These are phyloP conservation scores for Yarrowia galli DNA, from an alignment of 1,139 yeast species.

Conservation along the genomic window DNA sequence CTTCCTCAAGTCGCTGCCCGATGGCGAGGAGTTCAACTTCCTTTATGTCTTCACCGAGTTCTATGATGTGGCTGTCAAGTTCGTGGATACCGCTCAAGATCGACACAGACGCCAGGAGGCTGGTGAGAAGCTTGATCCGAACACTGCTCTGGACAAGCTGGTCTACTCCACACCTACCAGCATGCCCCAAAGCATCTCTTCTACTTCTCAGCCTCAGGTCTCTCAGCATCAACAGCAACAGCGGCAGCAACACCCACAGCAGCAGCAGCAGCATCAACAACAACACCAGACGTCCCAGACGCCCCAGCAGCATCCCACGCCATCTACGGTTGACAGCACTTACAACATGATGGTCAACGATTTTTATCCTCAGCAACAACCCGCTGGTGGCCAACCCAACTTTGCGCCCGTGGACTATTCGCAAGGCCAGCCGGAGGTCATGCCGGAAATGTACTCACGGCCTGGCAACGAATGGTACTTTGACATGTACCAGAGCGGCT, in stretches of 20 bases:
- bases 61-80: conserved; percentile 30
- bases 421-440: not conserved
- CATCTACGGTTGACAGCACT: not conserved
- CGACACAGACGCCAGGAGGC: conserved; percentile 19
- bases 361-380: conserved; percentile 16
- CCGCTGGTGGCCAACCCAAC: not conserved
- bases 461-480: conserved; percentile 34
- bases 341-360: conserved; percentile 37
- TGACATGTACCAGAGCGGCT: conserved; percentile 34
- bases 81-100: conserved; percentile 19
- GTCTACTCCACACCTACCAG: conserved; percentile 6
- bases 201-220: not conserved
- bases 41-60: conserved; percentile 22
- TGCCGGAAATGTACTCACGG: conserved; percentile 7
- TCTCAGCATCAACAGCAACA: not conserved
- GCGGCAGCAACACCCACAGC: not conserved
- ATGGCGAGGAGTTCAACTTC: conserved; percentile 32
- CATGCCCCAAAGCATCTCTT: not conserved
- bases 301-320: not conserved
- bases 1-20: conserved; percentile 36
- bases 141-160: not conserved
- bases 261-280: not conserved
- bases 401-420: conserved; percentile 14
- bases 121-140: conserved; percentile 4
- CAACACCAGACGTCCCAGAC: not conserved